These are phyloP conservation scores for Ilyonectria sp. DNA, from an alignment of 2,329 filamentous ascomycete species.

Conservation along the genomic window DNA sequence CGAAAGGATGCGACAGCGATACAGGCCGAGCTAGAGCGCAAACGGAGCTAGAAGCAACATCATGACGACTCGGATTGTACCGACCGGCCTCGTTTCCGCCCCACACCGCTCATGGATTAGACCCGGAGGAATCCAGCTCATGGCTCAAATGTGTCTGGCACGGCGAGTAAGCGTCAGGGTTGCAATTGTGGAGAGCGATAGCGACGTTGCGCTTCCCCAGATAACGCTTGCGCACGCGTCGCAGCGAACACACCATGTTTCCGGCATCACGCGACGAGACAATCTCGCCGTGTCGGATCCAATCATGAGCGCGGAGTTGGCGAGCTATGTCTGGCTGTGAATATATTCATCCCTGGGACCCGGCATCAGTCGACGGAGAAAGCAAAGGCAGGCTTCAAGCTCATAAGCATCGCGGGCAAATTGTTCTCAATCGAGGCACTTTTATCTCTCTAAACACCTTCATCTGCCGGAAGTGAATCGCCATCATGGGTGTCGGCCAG, in stretches of 20 bases:
- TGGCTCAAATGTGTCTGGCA: not conserved
- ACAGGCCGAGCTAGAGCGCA: not conserved
- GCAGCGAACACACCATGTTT: not conserved
- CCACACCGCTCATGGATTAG: slow-evolving; percentile 8
- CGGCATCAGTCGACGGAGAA: not conserved
- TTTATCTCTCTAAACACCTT: not conserved
- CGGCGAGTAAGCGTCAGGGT: slow-evolving; percentile 4
- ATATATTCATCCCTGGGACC: slow-evolving; percentile 14
- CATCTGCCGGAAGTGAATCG: not conserved
- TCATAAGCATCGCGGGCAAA: not conserved
- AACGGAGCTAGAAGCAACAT: not conserved
- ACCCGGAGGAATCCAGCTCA: slow-evolving; percentile 34
- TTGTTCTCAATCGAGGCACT: not conserved
- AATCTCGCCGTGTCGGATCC: not conserved
- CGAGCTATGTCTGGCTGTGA: not conserved
- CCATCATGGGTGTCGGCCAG: slow-evolving; percentile 21
- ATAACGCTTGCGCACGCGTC: slow-evolving; percentile 13
- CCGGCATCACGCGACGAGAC: slow-evolving; percentile 16
- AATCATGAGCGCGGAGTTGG: slow-evolving; percentile 3
- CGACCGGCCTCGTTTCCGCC: slow-evolving; percentile 9
- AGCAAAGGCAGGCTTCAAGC: not conserved
- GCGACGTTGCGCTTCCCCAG: slow-evolving; percentile 16
- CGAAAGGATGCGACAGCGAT: slow-evolving; percentile 1
- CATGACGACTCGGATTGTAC: slow-evolving; percentile 28
- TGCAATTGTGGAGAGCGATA: slow-evolving; percentile 28